Conservation (phyloP, 2,329 filamentous ascomycete species). For the Helotiales sp. region DNA sequence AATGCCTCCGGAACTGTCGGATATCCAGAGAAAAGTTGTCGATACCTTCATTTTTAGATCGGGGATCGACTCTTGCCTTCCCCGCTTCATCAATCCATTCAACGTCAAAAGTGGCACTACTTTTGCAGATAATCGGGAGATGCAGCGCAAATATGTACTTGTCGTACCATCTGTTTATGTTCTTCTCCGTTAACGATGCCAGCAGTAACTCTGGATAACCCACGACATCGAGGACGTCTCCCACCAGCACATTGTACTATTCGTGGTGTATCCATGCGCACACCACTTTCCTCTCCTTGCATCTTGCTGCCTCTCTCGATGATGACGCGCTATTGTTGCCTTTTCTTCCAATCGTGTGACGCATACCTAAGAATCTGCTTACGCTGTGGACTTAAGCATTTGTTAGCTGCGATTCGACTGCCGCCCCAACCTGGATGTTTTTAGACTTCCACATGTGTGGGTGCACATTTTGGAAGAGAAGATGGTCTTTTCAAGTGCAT, state of each 20-base stretch:
- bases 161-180: not conserved
- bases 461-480: not conserved
- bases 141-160: not conserved
- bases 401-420: conserved; percentile 1
- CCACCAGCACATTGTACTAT: not conserved
- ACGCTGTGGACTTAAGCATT: not conserved
- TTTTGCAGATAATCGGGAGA: not conserved
- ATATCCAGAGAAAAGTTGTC: not conserved
- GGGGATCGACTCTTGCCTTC: not conserved
- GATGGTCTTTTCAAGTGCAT: not conserved
- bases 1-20: not conserved
- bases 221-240: not conserved
- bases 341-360: not conserved
- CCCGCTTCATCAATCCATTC: not conserved
- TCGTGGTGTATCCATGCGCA: not conserved
- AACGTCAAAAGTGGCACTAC: not conserved
- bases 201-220: not conserved
- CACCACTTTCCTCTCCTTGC: not conserved
- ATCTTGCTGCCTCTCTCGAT: not conserved
- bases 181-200: not conserved
- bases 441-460: not conserved
- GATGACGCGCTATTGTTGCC: too few relatives aligned
- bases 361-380: not conserved
- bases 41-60: not conserved
- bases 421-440: not conserved